These are phyloP conservation scores for Termitomyces sp. DNA, from an alignment of 768 basidiomycete species.

Conservation along the genomic window DNA sequence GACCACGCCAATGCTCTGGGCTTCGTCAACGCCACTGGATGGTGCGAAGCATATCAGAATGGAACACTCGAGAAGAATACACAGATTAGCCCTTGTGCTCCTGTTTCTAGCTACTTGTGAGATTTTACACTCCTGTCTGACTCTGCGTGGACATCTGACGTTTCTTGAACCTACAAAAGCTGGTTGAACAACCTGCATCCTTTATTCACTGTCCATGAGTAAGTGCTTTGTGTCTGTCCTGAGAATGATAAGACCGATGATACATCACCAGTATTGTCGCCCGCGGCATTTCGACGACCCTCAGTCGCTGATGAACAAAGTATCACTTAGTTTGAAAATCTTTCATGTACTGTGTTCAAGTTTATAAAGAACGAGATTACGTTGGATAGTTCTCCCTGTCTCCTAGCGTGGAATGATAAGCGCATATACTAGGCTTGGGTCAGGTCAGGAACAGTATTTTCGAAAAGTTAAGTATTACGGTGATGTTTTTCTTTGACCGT, in stretches of 20 bases:
- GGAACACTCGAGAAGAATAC: constrained; percentile 49
- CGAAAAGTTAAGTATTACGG: too few relatives aligned
- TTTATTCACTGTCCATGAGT: constrained; percentile 60
- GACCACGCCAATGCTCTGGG: constrained; percentile 47
- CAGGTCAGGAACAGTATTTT: too few relatives aligned
- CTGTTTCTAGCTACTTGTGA: constrained; percentile 62
- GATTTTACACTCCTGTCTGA: constrained; percentile 13
- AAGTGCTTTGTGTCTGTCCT: constrained; percentile 14
- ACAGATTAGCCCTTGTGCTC: constrained; percentile 51
- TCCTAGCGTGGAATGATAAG: too few relatives aligned
- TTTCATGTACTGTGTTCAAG: background rate
- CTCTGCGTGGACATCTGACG: background rate
- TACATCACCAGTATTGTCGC: constrained; percentile 36
- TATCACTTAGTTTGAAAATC: background rate
- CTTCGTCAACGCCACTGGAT: constrained; percentile 55
- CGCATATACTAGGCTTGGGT: too few relatives aligned
- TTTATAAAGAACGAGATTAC: too few relatives aligned
- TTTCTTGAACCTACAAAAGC: constrained; percentile 21
- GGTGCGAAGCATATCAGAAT: constrained; percentile 51
- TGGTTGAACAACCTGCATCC: constrained; percentile 61
- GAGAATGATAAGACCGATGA: background rate
- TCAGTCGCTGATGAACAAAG: constrained; percentile 25
- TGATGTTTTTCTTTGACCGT: too few relatives aligned
- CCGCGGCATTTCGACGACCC: constrained; percentile 41
- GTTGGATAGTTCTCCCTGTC: too few relatives aligned